Evolutionary conservation across 805 yeast genomes (phyloP).

Genomic region (Geotrichum ghanense): DNA sequence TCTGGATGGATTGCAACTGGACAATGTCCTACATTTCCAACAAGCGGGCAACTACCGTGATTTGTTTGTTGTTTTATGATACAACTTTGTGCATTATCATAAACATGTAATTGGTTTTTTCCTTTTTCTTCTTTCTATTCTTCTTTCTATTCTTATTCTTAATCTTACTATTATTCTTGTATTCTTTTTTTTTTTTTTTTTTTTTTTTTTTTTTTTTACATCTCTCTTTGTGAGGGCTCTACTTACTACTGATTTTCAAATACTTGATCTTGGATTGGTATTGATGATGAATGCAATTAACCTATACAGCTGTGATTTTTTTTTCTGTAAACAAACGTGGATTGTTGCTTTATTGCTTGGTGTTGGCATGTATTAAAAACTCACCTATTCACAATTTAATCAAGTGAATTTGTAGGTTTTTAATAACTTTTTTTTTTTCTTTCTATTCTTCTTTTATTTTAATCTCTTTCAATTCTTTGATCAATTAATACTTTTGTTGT

Average conservation of each 20-base stretch:
- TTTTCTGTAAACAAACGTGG: too few relatives aligned
- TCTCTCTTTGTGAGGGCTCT: too few relatives aligned
- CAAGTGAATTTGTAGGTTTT: too few relatives aligned
- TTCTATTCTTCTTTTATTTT: too few relatives aligned
- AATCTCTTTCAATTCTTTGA: too few relatives aligned
- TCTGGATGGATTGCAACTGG: constrained; percentile 79
- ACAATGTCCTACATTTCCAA: constrained; percentile 38
- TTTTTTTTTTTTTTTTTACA: background rate
- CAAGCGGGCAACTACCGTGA: constrained; percentile 7
- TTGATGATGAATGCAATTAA: background rate
- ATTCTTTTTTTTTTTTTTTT: too few relatives aligned
- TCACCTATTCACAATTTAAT: too few relatives aligned
- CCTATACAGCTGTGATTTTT: too few relatives aligned
- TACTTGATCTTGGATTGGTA: background rate
- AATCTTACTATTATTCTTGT: background rate
- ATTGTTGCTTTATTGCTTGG: too few relatives aligned
- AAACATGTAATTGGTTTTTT: constrained; percentile 10
- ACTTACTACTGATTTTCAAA: background rate
- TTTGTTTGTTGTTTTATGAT: background rate
- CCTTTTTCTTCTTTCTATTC: constrained; percentile 26
- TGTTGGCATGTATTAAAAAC: too few relatives aligned
- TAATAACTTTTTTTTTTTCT: too few relatives aligned
- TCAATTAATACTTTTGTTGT: too few relatives aligned
- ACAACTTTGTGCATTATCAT: background rate
- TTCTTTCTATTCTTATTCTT: constrained; percentile 52